Evolutionary conservation across 148 eudicot species (phyloP).

Genomic region (Nyssa sinensis): DNA sequence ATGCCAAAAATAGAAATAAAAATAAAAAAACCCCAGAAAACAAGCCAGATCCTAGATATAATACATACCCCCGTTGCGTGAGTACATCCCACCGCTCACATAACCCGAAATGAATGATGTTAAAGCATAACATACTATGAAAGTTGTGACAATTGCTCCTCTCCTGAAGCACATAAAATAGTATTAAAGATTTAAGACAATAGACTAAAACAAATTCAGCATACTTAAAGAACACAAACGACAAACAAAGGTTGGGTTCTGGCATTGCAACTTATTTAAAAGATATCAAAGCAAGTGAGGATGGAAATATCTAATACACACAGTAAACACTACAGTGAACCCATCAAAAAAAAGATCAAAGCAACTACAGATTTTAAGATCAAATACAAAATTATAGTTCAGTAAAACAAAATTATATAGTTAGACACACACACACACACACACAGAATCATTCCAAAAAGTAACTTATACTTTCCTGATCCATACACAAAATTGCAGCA

Average conservation of each 20-base stretch:
- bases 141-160: conserved; percentile 84
- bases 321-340: neutral
- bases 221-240: neutral
- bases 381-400: neutral
- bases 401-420: neutral
- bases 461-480: neutral
- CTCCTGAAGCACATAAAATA: conserved; percentile 50
- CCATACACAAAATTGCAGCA: neutral
- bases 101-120: conserved; percentile 88
- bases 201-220: neutral
- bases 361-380: neutral
- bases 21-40: neutral
- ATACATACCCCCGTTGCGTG: conserved; percentile 70
- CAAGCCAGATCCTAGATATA: neutral
- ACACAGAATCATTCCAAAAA: neutral
- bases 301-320: neutral
- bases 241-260: neutral
- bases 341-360: neutral
- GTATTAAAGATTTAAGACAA: conserved; percentile 23
- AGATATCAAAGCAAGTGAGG: neutral
- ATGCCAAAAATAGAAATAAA: neutral
- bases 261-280: neutral
- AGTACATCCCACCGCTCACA: conserved; percentile 91
- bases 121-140: conserved; percentile 77
- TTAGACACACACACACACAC: neutral